Percentiles rank a stretch among this genome's conserved stretches.
Conservation (phyloP, 2,329 filamentous ascomycete species). For the Aureobasidium mangrovei region DNA sequence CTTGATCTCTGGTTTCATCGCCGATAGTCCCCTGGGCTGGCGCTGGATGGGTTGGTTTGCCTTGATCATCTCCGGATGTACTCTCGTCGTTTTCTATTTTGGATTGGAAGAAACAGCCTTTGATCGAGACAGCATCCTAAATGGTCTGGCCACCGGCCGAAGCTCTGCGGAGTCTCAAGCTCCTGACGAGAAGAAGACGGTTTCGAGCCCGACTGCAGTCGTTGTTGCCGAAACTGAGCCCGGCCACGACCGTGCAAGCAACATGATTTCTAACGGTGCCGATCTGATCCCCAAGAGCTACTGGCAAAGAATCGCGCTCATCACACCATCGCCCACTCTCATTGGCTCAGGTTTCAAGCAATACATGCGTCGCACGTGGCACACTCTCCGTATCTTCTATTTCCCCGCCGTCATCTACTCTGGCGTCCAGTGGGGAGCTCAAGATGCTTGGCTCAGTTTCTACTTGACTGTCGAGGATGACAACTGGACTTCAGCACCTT, state of each 20-base stretch:
- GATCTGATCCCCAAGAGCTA: conserved; percentile 38
- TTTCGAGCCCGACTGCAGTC: background rate
- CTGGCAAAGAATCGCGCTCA: conserved; percentile 46
- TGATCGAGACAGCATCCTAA: conserved; percentile 21
- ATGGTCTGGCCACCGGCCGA: conserved; percentile 4
- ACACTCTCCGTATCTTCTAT: conserved; percentile 48
- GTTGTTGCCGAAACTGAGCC: background rate
- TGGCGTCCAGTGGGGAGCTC: conserved; percentile 51
- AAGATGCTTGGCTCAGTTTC: conserved; percentile 53
- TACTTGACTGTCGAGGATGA: conserved; percentile 51
- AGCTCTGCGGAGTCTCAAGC: background rate
- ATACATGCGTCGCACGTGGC: conserved; percentile 44
- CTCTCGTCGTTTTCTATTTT: conserved; percentile 43
- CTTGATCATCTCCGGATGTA: conserved; percentile 41
- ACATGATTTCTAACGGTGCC: conserved; percentile 9
- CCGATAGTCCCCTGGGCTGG: conserved; percentile 41
- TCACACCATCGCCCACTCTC: conserved; percentile 48
- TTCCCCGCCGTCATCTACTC: conserved; percentile 51
- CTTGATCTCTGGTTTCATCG: conserved; percentile 44
- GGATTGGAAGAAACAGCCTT: conserved; percentile 47
- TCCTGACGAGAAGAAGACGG: conserved; percentile 9
- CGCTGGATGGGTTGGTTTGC: conserved; percentile 47
- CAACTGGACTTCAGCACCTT: conserved; percentile 45
- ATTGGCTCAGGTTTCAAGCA: conserved; percentile 46
- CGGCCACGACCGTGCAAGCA: background rate